These are phyloP conservation scores for Tricladium varicosporioides DNA, from an alignment of 2,329 filamentous ascomycete genomes.

Conservation along the genomic window DNA sequence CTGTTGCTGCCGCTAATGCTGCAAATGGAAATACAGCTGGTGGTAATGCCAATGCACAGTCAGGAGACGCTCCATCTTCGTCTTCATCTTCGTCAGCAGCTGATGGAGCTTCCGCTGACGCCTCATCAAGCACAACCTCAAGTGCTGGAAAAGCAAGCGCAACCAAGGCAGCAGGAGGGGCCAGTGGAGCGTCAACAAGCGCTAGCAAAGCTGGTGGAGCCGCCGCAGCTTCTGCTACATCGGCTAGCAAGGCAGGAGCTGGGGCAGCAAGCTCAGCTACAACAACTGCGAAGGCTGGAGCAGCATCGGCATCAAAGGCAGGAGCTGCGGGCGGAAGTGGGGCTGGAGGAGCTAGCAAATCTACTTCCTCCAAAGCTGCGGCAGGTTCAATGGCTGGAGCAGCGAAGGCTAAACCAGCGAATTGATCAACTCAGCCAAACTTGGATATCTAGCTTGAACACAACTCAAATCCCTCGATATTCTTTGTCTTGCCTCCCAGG, in stretches of 20 bases:
- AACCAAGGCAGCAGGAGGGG: background rate
- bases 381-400: no score
- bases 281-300: background rate
- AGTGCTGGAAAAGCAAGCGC: background rate
- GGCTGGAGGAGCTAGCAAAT: no score
- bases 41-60: background rate
- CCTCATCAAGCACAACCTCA: background rate
- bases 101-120: background rate
- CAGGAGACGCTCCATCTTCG: background rate
- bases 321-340: no score
- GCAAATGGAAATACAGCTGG: background rate
- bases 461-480: no score
- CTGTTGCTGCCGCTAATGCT: background rate
- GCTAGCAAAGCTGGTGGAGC: background rate
- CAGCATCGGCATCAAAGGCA: background rate
- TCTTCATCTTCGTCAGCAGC: background rate
- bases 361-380: no score
- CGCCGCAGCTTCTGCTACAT: background rate
- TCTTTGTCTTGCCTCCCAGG: no score
- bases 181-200: background rate
- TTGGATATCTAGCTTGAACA: no score
- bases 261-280: background rate
- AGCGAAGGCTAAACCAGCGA: no score
- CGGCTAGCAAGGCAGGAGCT: background rate
- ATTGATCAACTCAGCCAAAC: no score